Evolutionary conservation across 2,329 filamentous ascomycete species (phyloP).

Genomic region (Microascus cirrosus): DNA sequence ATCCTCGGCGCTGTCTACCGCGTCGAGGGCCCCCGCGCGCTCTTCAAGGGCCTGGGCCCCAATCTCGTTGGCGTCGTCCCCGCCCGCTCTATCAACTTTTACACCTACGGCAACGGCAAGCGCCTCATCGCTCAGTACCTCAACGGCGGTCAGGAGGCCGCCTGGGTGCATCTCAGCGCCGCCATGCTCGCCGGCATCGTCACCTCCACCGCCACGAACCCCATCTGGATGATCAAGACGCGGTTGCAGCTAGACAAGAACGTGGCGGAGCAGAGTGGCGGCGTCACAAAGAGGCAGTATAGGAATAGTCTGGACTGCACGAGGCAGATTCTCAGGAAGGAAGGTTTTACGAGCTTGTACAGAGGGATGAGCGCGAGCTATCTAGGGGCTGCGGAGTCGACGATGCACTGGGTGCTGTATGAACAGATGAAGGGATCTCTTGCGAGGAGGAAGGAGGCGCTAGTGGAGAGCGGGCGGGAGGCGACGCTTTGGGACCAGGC

Average conservation of each 20-base stretch:
- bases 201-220: slow-evolving; percentile 86
- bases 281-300: slow-evolving; percentile 54
- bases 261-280: slow-evolving; percentile 49
- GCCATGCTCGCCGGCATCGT: slow-evolving; percentile 70
- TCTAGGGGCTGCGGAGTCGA: slow-evolving; percentile 80
- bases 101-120: slow-evolving; percentile 87
- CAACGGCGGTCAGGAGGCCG: slow-evolving; percentile 57
- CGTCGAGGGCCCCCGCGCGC: slow-evolving; percentile 70
- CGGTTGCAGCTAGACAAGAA: slow-evolving; percentile 85
- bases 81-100: slow-evolving; percentile 87
- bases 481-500: slow-evolving; percentile 63
- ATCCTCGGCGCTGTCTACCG: slow-evolving; percentile 74
- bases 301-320: slow-evolving; percentile 83
- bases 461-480: slow-evolving; percentile 45
- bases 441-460: slow-evolving; percentile 48
- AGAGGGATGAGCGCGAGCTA: slow-evolving; percentile 87
- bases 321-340: slow-evolving; percentile 66
- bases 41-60: slow-evolving; percentile 89
- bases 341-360: slow-evolving; percentile 76
- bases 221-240: slow-evolving; percentile 95
- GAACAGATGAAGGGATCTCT: slow-evolving; percentile 81
- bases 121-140: slow-evolving; percentile 64
- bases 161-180: slow-evolving; percentile 68
- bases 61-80: slow-evolving; percentile 86
- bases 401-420: slow-evolving; percentile 88